Conservation (phyloP, 2,329 filamentous ascomycete species). For the Monilinia fructicola region DNA sequence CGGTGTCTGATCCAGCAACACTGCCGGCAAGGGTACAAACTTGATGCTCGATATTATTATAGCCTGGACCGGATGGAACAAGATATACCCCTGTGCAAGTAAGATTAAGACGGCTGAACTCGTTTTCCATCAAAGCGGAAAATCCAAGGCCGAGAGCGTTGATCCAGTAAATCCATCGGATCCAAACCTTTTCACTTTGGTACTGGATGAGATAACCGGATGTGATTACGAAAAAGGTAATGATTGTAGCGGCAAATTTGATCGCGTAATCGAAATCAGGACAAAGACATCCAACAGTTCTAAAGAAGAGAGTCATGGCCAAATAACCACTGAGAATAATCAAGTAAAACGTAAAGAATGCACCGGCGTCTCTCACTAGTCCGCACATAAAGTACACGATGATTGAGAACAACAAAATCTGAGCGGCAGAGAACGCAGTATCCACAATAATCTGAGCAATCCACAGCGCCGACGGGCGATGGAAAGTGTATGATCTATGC, state of each 20-base stretch:
- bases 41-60: conserved; percentile 70
- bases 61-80: conserved; percentile 68
- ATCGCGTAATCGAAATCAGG: conserved; percentile 84
- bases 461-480: conserved; percentile 78
- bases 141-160: conserved; percentile 76
- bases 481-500: conserved; percentile 79
- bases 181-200: conserved; percentile 69
- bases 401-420: conserved; percentile 70
- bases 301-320: conserved; percentile 75
- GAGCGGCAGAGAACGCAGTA: conserved; percentile 65
- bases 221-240: conserved; percentile 79
- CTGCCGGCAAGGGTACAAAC: conserved; percentile 69
- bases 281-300: conserved; percentile 71
- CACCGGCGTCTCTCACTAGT: conserved; percentile 65
- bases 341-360: conserved; percentile 76
- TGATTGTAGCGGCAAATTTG: conserved; percentile 75
- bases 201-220: conserved; percentile 84
- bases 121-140: conserved; percentile 79
- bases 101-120: conserved; percentile 69
- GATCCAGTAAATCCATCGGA: conserved; percentile 78
- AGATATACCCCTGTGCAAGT: conserved; percentile 67
- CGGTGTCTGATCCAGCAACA: conserved; percentile 55
- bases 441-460: conserved; percentile 82
- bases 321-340: conserved; percentile 68
- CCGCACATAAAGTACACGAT: conserved; percentile 80